phyloP scores from a whole-genome alignment of 768 basidiomycete genomes.

The Candolleomyces aberdarensis region DNA sequence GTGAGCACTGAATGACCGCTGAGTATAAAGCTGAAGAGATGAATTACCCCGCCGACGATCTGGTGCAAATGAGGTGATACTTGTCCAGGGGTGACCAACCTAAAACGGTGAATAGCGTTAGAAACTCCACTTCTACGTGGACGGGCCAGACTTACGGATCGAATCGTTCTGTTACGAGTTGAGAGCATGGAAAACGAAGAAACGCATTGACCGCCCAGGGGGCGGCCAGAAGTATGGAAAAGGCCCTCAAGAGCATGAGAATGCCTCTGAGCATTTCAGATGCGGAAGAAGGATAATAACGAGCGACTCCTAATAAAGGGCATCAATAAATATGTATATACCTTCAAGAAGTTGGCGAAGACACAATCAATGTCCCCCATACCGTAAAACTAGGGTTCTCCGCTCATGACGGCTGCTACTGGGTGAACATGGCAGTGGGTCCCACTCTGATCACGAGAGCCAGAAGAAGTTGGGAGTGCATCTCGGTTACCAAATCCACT shows the following conservation, averaged over 20 bases:
- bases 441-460: neutral
- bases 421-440: neutral
- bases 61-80: constrained; percentile 8
- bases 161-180: neutral
- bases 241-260: neutral
- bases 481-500: neutral
- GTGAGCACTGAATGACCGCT: neutral
- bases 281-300: neutral
- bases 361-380: too few relatives aligned
- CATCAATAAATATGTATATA: too few relatives aligned
- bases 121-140: neutral
- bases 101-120: neutral
- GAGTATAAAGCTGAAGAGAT: neutral
- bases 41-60: constrained; percentile 6
- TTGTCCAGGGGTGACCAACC: constrained; percentile 6
- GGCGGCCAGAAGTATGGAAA: neutral
- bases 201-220: neutral
- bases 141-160: neutral
- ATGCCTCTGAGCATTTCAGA: neutral
- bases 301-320: too few relatives aligned
- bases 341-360: too few relatives aligned
- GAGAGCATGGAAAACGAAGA: constrained; percentile 1
- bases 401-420: neutral
- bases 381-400: too few relatives aligned
- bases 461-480: neutral